Conservation (phyloP, 805 yeast genomes). For the Candida cerambycidarum region DNA sequence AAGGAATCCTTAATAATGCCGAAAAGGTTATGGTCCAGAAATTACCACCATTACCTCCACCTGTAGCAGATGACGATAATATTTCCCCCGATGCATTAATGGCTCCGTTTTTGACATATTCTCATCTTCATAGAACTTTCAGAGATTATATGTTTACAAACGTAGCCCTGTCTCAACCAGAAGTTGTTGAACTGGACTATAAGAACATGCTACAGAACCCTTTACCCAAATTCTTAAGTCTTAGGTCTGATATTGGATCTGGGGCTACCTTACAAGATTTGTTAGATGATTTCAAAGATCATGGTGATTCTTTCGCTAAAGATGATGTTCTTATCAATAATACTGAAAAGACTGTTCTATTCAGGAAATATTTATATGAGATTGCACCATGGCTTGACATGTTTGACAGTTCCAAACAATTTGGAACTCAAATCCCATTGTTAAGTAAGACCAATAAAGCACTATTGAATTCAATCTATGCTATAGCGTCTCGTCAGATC, state of each 20-base stretch:
- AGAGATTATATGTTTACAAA: slow-evolving; percentile 41
- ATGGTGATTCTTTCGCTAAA: slow-evolving; percentile 4
- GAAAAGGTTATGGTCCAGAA: slow-evolving; percentile 8
- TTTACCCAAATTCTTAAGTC: slow-evolving; percentile 9
- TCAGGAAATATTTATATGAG: slow-evolving; percentile 35
- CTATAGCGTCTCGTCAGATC: slow-evolving; percentile 32
- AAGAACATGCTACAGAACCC: slow-evolving; percentile 15
- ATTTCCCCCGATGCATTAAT: slow-evolving; percentile 12
- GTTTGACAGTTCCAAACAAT: slow-evolving; percentile 33
- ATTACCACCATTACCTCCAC: slow-evolving; percentile 1
- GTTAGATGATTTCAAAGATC: slow-evolving; percentile 1
- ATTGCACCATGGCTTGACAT: slow-evolving; percentile 42
- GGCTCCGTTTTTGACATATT: slow-evolving; percentile 18
- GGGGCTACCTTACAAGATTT: slow-evolving; percentile 7
- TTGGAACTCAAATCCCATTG: slow-evolving; percentile 23
- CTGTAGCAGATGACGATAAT: slow-evolving; percentile 5
- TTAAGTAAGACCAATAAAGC: slow-evolving; percentile 13
- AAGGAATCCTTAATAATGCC: slow-evolving; percentile 8
- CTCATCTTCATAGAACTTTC: slow-evolving; percentile 32
- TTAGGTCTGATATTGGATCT: background rate
- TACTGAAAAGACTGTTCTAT: slow-evolving; percentile 26
- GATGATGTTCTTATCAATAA: slow-evolving; percentile 9
- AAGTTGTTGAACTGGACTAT: slow-evolving; percentile 13
- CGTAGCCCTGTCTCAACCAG: slow-evolving; percentile 17
- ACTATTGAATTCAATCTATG: slow-evolving; percentile 27